Evolutionary conservation across 2,329 filamentous ascomycete species (phyloP).

Genomic region (Stemphylium vesicarium): DNA sequence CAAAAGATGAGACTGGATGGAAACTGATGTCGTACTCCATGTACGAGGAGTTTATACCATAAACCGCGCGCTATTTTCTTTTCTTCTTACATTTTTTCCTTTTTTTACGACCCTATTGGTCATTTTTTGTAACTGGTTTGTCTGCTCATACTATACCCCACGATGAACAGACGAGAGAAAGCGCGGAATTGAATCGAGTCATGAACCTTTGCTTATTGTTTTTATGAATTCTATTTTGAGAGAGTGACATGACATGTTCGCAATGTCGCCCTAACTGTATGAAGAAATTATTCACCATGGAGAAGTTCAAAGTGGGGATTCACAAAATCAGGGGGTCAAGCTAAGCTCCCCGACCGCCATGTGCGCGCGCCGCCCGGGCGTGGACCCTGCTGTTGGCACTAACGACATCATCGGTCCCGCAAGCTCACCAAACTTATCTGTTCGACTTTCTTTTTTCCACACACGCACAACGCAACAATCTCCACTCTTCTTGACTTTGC

Average conservation of each 20-base stretch:
- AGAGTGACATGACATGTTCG: not conserved
- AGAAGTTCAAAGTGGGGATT: conserved; percentile 5
- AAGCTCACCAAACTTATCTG: conserved; percentile 14
- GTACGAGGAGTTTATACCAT: conserved; percentile 11
- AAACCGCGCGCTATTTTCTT: conserved; percentile 5
- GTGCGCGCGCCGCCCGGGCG: conserved; percentile 12
- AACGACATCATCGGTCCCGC: conserved; percentile 19
- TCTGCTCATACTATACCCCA: conserved; percentile 30
- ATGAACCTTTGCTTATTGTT: not conserved
- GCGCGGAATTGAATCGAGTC: conserved; percentile 21
- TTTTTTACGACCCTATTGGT: conserved; percentile 18
- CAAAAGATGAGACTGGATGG: conserved; percentile 5
- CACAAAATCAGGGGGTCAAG: conserved; percentile 8
- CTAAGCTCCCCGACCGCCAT: conserved; percentile 17
- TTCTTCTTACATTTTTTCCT: conserved; percentile 6
- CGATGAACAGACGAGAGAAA: conserved; percentile 17
- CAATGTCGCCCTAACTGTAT: not conserved
- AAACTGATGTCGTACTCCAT: conserved; percentile 7
- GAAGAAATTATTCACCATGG: conserved; percentile 2
- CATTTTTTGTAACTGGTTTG: conserved; percentile 18
- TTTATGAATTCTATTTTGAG: not conserved
- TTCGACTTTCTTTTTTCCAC: conserved; percentile 10
- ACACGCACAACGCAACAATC: conserved; percentile 4
- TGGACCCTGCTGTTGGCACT: conserved; percentile 15
- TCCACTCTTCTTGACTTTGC: conserved; percentile 6